Base-by-base conservation (phyloP, 2,329 filamentous ascomycete genomes). In the Microdochium nivale region DNA sequence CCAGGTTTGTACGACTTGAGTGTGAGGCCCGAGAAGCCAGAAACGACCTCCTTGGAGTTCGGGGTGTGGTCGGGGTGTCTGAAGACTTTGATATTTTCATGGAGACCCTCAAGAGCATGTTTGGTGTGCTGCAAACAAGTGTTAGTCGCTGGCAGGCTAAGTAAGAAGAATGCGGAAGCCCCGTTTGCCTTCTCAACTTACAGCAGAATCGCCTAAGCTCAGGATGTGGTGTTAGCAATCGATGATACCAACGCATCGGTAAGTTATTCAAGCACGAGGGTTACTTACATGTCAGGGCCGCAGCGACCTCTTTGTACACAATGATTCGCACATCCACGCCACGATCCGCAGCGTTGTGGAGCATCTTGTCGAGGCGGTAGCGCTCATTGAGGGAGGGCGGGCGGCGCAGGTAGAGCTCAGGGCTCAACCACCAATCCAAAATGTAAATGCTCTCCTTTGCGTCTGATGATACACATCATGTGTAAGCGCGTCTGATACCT, bases 251-350 rank as follows among this genome's bases (percentile, higher is more conserved):
- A 63, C n/a, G 56, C 32, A 13, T 25, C n/a, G 13, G n/a, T 21
- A 8, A 21, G 14, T 30, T 48, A 46, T 10, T n/a, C 48, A 13
- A 23, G 21, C 66, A 61, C 61, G 65, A 68, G 24, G 66, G 54
- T 50, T 60, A 81, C 86, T 78, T 77, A 89, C 86, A 75, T 40
- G 87, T 90, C 61, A 95, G 70, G 37, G 89, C 87, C 62, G 89
- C 86, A 3, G 87, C 82, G 8, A 92, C 88, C 70, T 96, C 91
- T 70, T 95, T 96, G 72, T 96, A 96, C 11, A 96, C 88, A 50
- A 96, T 90, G 49, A 95, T 77, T 60, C 91, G 86, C 59, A 96
- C 77, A 59, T 86, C 82, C 47, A 96, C 90, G 43, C 90, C 91
- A 44, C 90, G 81, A 68, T 92, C 79, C 25, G 91, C 90, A 9